phyloP scores from a whole-genome alignment of 768 basidiomycete genomes.

The Crucibulum laeve region DNA sequence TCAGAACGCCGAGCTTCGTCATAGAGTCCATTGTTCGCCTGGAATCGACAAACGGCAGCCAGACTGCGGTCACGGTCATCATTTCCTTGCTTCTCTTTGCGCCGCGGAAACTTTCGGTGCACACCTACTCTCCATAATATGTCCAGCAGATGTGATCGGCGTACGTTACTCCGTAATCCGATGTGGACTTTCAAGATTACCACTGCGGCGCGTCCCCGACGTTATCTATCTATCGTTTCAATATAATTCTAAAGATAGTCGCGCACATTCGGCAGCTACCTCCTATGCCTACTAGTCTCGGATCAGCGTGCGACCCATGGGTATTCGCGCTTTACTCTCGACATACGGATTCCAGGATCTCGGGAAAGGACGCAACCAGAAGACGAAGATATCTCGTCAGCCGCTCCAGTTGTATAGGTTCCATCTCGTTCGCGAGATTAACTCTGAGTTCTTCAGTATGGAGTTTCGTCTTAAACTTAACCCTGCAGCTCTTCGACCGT shows the following conservation, averaged over 20 bases:
- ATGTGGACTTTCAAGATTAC: background rate
- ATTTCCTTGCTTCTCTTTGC: background rate
- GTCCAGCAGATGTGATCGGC: too few species aligned
- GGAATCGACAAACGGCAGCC: background rate
- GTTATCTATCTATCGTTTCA: too few species aligned
- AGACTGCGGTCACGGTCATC: constrained; percentile 1
- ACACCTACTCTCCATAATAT: too few species aligned
- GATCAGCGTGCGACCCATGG: too few species aligned
- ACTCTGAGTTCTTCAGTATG: constrained; percentile 2
- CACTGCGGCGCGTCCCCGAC: too few species aligned
- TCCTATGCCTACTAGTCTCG: too few species aligned
- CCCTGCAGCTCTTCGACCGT: constrained; percentile 6
- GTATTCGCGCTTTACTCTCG: constrained; percentile 1
- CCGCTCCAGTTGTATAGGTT: constrained; percentile 9
- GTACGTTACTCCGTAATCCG: too few species aligned
- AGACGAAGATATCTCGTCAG: constrained; percentile 10
- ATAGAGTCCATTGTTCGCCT: background rate
- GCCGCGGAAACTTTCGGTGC: background rate
- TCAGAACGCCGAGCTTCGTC: background rate
- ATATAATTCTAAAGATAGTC: too few species aligned
- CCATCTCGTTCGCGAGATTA: constrained; percentile 1
- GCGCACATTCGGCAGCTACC: too few species aligned
- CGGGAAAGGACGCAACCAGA: constrained; percentile 8
- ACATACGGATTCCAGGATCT: constrained; percentile 4
- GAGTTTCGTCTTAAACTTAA: constrained; percentile 6